These are phyloP conservation scores for Scutellaria barbata DNA, from an alignment of 257 asterid species.

Conservation along the genomic window DNA sequence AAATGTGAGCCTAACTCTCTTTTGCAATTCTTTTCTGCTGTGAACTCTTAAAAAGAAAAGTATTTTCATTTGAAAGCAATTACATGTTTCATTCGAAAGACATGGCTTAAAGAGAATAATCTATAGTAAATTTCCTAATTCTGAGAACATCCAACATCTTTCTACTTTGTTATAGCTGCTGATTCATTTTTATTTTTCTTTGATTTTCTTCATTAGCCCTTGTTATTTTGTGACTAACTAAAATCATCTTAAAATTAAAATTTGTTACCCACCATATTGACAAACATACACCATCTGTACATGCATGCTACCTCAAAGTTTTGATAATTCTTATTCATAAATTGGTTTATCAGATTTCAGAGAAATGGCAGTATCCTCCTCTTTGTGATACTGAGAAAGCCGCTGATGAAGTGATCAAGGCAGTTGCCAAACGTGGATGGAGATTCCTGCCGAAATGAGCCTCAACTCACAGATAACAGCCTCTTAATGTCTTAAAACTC, in stretches of 20 bases:
- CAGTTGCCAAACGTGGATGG: slow-evolving; percentile 69
- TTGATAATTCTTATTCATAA: slow-evolving; percentile 13
- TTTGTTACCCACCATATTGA: not conserved
- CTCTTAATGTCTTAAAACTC: not conserved
- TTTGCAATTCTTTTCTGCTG: slow-evolving; percentile 13
- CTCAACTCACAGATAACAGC: not conserved
- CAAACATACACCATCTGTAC: not conserved
- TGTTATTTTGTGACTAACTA: too few relatives aligned
- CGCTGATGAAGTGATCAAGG: slow-evolving; percentile 62
- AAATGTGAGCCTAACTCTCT: slow-evolving; percentile 51
- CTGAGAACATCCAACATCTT: not conserved
- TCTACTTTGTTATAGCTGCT: slow-evolving; percentile 8
- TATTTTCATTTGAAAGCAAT: not conserved
- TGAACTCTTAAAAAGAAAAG: not conserved
- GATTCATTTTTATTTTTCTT: not conserved
- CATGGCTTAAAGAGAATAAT: not conserved
- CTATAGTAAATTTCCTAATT: not conserved
- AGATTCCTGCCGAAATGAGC: slow-evolving; percentile 45
- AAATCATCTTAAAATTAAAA: not conserved
- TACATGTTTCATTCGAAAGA: not conserved
- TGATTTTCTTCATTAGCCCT: not conserved
- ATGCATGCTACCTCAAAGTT: not conserved
- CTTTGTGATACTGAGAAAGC: slow-evolving; percentile 70
- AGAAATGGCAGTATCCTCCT: slow-evolving; percentile 70
- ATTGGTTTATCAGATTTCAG: slow-evolving; percentile 54